Evolutionary conservation across 139 green algal genomes (phyloP), one percentile per base, ranked within the genome.

Genomic region (Micractinium sp.): DNA sequence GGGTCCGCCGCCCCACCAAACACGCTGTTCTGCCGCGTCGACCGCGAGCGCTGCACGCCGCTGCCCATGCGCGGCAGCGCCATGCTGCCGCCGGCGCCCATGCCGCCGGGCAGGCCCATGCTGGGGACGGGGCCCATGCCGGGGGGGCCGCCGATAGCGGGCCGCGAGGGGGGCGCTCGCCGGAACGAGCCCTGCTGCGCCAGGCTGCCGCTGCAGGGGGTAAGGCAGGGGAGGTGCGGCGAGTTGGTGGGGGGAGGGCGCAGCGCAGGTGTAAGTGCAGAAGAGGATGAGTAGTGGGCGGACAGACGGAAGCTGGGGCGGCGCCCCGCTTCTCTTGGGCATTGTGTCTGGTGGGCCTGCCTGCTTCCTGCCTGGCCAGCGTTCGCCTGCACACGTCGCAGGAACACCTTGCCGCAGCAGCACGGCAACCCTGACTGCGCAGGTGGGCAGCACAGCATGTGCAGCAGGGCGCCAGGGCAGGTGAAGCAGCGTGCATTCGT

Each of bases 11-110:
- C 41, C 41, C 71, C 47, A 41, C 71, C 85, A 9, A 22, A 47
- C 31, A 19, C 23, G 71, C 85, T 71, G 33, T 88, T 73, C 13
- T n/a, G 41, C 41, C 71, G 85, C 36, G 71, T 81, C 31, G 71
- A 73, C 0, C 85, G 85, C 39, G 85, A 53, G 41, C 85, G 69
- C 63, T 78, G 82, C 74, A 63, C 12, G 85, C 85, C 85, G 71
- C 53, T 71, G 41, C 9, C 71, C 71, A 41, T 27, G 47, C 41
- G 85, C 41, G 53, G 71, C 41, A 71, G 31, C 16, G 41, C 41
- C 35, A 22, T 33, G 80, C n/a, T 15, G 39, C 79, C 38, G 63
- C 83, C 63, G 82, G 63, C 82, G 82, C 82, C 69, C 81, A 86
- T 29, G 19, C 31, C n/a, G 31, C 19, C 81, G 81, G n/a, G 56